Evolutionary conservation across 1,284 basidiomycete species (phyloP).

Genomic region (Ustilago curta): DNA sequence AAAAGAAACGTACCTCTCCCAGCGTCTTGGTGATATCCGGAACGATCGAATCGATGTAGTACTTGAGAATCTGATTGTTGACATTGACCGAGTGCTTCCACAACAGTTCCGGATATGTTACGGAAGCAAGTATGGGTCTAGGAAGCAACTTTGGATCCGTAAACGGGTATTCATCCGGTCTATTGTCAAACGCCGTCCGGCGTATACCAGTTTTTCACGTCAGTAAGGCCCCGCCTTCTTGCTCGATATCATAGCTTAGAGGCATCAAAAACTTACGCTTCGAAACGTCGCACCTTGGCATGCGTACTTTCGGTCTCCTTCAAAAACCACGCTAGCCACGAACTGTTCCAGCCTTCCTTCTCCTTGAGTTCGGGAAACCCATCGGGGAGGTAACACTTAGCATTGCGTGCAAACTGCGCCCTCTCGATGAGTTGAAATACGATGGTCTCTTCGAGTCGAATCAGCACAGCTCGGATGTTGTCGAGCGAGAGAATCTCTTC

Average conservation of each 20-base stretch:
- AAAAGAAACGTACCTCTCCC: constrained; percentile 36
- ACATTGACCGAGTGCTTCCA: constrained; percentile 86
- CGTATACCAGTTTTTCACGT: no score
- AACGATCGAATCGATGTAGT: constrained; percentile 84
- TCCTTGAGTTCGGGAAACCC: constrained; percentile 77
- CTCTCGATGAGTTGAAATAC: constrained; percentile 93
- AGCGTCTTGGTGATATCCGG: constrained; percentile 78
- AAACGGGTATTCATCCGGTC: constrained; percentile 96
- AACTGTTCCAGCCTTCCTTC: constrained; percentile 80
- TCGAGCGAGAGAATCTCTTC: constrained; percentile 79
- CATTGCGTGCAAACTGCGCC: constrained; percentile 94
- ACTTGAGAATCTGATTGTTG: constrained; percentile 86
- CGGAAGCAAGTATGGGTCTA: constrained; percentile 81
- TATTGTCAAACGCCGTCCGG: no score
- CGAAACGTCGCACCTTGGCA: constrained; percentile 69
- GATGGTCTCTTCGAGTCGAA: constrained; percentile 95
- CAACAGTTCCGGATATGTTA: constrained; percentile 82
- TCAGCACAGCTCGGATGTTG: constrained; percentile 85
- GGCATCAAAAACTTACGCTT: constrained; percentile 33
- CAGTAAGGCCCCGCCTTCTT: neutral
- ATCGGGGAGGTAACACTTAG: constrained; percentile 85
- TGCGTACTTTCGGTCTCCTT: constrained; percentile 94
- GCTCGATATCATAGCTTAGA: no score
- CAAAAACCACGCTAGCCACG: constrained; percentile 97
- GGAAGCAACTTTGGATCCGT: constrained; percentile 80